phyloP scores from a whole-genome alignment of 768 basidiomycete genomes.

The Phallus indusiatus region DNA sequence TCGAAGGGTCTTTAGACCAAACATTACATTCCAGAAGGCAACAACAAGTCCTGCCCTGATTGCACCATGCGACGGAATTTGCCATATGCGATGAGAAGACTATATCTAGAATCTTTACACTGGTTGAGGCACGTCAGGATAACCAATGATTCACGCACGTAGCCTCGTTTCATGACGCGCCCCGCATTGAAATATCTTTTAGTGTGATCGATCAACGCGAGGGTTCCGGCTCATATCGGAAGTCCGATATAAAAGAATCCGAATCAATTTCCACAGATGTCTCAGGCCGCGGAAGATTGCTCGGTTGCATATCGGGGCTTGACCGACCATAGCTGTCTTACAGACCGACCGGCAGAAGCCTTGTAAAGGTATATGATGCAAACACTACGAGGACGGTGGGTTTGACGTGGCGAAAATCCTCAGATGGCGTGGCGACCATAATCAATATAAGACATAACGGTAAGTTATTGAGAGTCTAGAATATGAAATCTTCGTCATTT shows the following conservation, averaged over 20 bases:
- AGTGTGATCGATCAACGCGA: neutral
- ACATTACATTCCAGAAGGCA: too few species aligned
- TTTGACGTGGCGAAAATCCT: too few species aligned
- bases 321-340: neutral
- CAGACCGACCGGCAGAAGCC: neutral
- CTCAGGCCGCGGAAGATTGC: neutral
- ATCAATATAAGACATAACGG: too few species aligned
- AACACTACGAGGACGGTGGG: neutral
- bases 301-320: neutral
- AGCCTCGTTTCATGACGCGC: neutral
- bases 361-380: neutral
- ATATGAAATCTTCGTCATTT: too few species aligned
- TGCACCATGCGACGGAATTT: too few species aligned
- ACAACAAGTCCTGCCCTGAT: too few species aligned
- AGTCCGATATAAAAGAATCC: neutral
- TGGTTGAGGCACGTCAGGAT: neutral
- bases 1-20: too few species aligned
- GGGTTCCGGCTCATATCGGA: neutral
- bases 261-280: neutral
- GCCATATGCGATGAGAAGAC: too few species aligned
- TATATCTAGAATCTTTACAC: neutral
- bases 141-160: neutral
- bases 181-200: neutral
- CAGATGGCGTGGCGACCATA: too few species aligned
- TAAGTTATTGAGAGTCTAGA: too few species aligned